These are phyloP conservation scores for Trypanosoma mega DNA, from an alignment of 208 protist genomes.

Conservation along the genomic window DNA sequence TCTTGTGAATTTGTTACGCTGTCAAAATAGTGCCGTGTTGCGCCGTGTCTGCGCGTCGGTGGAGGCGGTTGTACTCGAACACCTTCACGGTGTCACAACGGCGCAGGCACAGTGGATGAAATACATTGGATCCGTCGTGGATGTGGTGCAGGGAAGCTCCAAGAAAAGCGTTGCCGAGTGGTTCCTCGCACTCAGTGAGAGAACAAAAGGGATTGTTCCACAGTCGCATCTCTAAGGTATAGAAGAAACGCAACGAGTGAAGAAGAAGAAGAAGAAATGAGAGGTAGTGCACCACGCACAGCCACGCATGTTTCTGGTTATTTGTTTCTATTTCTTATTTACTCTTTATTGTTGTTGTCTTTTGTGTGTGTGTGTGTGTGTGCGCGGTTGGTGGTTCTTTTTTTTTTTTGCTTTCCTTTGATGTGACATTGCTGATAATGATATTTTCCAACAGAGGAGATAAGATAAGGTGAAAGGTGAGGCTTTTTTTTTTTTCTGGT, in stretches of 20 bases:
- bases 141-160: slow-evolving; percentile 43
- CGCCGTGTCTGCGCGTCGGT: slow-evolving; percentile 82
- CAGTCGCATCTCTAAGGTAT: slow-evolving; percentile 23
- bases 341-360: background rate
- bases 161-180: slow-evolving; percentile 81
- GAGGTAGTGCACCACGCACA: no score
- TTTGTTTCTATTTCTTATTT: background rate
- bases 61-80: slow-evolving; percentile 73
- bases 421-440: no score
- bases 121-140: slow-evolving; percentile 58
- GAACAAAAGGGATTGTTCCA: slow-evolving; percentile 11
- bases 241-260: slow-evolving; percentile 34
- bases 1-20: slow-evolving; percentile 75
- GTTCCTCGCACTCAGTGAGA: slow-evolving; percentile 60
- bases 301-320: no score
- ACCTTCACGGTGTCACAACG: slow-evolving; percentile 48
- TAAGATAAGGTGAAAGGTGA: no score
- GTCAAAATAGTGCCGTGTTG: slow-evolving; percentile 52
- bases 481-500: no score
- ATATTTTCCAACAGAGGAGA: no score
- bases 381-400: background rate
- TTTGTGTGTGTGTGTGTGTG: background rate
- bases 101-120: slow-evolving; percentile 66
- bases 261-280: background rate
- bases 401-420: slow-evolving; percentile 1